Conservation (phyloP, 352 stramenopile genomes). For the Pythium aristosporum region DNA sequence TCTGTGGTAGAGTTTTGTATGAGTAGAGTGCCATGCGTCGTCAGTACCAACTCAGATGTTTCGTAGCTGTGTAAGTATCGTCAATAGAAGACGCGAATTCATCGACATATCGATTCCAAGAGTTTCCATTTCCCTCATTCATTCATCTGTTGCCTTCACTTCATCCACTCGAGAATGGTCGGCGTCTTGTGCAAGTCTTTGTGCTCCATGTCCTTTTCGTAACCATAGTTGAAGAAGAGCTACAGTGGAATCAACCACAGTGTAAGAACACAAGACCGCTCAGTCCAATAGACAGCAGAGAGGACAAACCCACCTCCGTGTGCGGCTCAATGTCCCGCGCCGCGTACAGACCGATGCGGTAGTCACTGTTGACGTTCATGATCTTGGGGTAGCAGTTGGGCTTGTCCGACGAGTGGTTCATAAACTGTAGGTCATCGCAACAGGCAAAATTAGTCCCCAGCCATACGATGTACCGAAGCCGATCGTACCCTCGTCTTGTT, state of each 20-base stretch:
- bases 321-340: conserved; percentile 85
- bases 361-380: conserved; percentile 91
- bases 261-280: neutral
- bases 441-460: neutral
- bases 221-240: conserved; percentile 88
- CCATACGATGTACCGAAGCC: neutral
- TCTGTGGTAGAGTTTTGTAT: neutral
- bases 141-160: conserved; percentile 9
- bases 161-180: conserved; percentile 71
- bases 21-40: neutral
- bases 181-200: conserved; percentile 57
- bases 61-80: neutral
- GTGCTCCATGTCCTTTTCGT: conserved; percentile 71
- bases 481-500: conserved; percentile 90
- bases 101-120: neutral
- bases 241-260: conserved; percentile 18
- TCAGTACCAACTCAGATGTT: neutral
- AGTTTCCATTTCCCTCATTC: neutral
- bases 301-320: conserved; percentile 53
- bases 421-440: conserved; percentile 53
- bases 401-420: conserved; percentile 77
- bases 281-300: neutral
- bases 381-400: conserved; percentile 91
- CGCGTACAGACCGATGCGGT: conserved; percentile 93
- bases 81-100: neutral